A percentile compares a stretch with the other conserved stretches of the same genome.
Evolutionary conservation across 176 grass and related monocot species (phyloP).

Genomic region (Bromus sterilis): DNA sequence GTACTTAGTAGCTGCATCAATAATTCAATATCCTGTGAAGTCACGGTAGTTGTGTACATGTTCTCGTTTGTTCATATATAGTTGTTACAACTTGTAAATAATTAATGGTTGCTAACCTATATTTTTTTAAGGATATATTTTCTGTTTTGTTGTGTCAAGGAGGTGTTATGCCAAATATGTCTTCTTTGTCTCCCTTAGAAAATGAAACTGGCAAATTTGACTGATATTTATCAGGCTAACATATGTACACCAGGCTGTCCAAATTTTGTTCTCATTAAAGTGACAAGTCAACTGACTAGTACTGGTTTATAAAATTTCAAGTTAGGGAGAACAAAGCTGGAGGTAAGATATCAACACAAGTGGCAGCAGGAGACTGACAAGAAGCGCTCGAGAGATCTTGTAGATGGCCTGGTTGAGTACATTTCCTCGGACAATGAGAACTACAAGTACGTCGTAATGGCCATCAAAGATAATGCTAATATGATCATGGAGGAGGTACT

Average conservation of each 20-base stretch:
- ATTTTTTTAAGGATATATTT: not conserved
- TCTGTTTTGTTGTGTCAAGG: not conserved
- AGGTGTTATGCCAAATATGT: not conserved
- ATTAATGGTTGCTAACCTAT: not conserved
- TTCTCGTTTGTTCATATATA: not conserved
- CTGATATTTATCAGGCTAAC: not conserved
- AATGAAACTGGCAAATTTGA: not conserved
- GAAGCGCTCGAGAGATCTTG: not conserved
- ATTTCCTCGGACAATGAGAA: not conserved
- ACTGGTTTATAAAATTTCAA: not conserved
- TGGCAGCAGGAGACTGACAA: not conserved
- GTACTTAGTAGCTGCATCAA: not conserved
- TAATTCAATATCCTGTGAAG: not conserved
- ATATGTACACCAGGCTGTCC: not conserved
- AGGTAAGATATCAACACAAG: not conserved
- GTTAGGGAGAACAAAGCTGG: not conserved
- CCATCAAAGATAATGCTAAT: slow-evolving; percentile 2
- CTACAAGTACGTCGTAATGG: not conserved
- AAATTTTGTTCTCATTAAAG: not conserved
- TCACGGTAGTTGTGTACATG: not conserved
- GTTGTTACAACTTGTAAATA: not conserved
- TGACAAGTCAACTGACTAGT: not conserved
- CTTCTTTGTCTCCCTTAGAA: not conserved
- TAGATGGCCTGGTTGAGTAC: not conserved
- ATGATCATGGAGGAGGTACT: slow-evolving; percentile 13